phyloP scores from a whole-genome alignment of 768 basidiomycete species.

The Cyathus striatus region DNA sequence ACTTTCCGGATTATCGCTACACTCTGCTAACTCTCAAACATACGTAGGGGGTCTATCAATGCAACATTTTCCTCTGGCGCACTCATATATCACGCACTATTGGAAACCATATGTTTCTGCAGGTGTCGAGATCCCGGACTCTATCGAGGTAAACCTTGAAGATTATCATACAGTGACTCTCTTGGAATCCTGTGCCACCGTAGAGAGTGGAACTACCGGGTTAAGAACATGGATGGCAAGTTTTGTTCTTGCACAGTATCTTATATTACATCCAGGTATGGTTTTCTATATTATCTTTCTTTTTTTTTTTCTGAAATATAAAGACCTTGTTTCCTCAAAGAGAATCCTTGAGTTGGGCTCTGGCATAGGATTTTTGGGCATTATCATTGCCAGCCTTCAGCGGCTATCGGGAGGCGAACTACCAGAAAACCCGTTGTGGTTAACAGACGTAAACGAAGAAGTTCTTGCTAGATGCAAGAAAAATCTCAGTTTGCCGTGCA shows the following conservation, averaged over 20 bases:
- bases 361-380: constrained; percentile 73
- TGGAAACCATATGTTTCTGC: constrained; percentile 31
- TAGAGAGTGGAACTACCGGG: constrained; percentile 77
- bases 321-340: constrained; percentile 41
- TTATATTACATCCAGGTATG: constrained; percentile 54
- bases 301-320: not conserved
- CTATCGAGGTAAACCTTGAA: constrained; percentile 17
- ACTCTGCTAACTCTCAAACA: constrained; percentile 14
- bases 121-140: too few species aligned
- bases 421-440: constrained; percentile 25
- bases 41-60: constrained; percentile 20
- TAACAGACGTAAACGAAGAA: constrained; percentile 63
- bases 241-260: constrained; percentile 56
- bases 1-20: constrained; percentile 14
- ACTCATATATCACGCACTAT: constrained; percentile 64
- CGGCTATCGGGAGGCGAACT: constrained; percentile 12
- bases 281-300: not conserved
- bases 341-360: constrained; percentile 71
- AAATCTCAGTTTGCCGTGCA: constrained; percentile 62
- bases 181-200: constrained; percentile 66
- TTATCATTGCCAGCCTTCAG: constrained; percentile 56
- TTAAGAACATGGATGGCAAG: constrained; percentile 78
- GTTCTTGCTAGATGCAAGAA: constrained; percentile 57
- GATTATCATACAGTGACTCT: constrained; percentile 47
- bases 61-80: constrained; percentile 31